These are phyloP conservation scores for Margaritispora aquatica DNA, from an alignment of 495 filamentous ascomycete genomes.

Conservation along the genomic window DNA sequence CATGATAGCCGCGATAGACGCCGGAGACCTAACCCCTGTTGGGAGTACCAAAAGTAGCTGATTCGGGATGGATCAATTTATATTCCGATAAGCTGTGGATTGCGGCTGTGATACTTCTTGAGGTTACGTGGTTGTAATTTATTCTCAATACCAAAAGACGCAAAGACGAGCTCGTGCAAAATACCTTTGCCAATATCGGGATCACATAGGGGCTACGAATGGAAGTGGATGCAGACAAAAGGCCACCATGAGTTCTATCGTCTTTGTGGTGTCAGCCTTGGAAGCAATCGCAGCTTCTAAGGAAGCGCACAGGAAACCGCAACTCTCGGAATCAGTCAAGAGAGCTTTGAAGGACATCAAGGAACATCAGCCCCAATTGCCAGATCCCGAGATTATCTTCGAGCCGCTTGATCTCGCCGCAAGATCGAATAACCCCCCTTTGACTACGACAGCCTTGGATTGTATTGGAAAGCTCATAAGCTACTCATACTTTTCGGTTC, in stretches of 20 bases:
- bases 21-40: not conserved
- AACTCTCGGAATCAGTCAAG: conserved; percentile 71
- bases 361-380: conserved; percentile 57
- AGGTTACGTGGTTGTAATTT: conserved; percentile 11
- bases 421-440: conserved; percentile 70
- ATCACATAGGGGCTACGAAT: conserved; percentile 24
- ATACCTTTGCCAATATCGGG: conserved; percentile 1
- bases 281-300: conserved; percentile 85
- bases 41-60: too few relatives aligned
- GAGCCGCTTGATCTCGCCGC: conserved; percentile 84
- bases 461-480: conserved; percentile 98
- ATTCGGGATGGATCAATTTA: too few relatives aligned
- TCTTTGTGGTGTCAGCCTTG: conserved; percentile 88
- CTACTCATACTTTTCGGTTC: conserved; percentile 91
- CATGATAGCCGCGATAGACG: not conserved
- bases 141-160: not conserved
- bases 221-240: conserved; percentile 21
- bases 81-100: too few relatives aligned
- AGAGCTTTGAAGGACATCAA: conserved; percentile 80
- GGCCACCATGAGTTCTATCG: conserved; percentile 79
- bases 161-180: not conserved
- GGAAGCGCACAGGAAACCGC: conserved; percentile 75
- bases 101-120: too few relatives aligned
- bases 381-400: conserved; percentile 87
- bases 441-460: conserved; percentile 87